Evolutionary conservation across 73 alveolate species (phyloP), one percentile per base, ranked within the genome.

Genomic region (Paramecium tetraurelia): DNA sequence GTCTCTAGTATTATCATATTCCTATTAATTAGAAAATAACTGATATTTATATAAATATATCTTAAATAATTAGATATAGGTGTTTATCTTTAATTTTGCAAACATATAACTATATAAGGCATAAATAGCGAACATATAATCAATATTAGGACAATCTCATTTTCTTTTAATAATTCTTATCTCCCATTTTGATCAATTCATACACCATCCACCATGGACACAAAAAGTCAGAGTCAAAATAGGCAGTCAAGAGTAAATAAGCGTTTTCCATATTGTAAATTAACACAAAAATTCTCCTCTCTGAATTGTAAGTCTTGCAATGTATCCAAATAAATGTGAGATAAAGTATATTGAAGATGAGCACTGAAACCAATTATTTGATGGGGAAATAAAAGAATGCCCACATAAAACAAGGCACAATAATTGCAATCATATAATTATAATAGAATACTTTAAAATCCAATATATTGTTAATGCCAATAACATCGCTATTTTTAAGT

Each of bases 1-100:
- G 85, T 85, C 98, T 20, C 92, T 92, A 72, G 98, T 95, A 85
- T 58, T 95, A 46, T 80, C 90, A 43, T 80, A 22, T 31, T 21
- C 76, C 50, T 80, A 80, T 48, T 80, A 80, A 43, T 80, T 80
- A 48, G 90, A 80, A 22, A 72, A 72, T 72, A 72, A 36, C 20
- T 72, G 86, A 72, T 35, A 72, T 72, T 72, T 3, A 31, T 70
- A 70, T 18, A 48, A 48, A 53, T 53, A 53, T 50, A 50, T 50
- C 27, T 59, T 21, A 27, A n/a, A 59, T 59, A 21, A 21, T 33
- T 10, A 31, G 48, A 63, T 63, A 63, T 33, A 63, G 10, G 14
- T 40, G 10, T 75, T 36, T 38, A 31, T 18, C 29, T 71, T 71
- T 36, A 5, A 36, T 36, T 36, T 31, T 12, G 33, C 63, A 71